Base-by-base conservation (phyloP, 108 stramenopile species). In the Licmophora abbreviata region DNA sequence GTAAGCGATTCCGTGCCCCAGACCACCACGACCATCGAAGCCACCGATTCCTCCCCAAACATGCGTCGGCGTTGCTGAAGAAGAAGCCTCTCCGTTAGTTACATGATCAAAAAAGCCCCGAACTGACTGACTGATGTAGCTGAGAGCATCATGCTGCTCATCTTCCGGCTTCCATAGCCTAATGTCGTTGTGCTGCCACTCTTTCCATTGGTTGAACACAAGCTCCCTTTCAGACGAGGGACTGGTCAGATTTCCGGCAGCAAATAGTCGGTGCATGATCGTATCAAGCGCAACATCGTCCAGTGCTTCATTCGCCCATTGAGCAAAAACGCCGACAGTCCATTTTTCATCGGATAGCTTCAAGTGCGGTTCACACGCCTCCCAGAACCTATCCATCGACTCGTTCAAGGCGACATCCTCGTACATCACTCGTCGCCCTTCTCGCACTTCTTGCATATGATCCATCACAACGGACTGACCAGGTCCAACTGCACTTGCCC, bases 31-130 rank as follows among this genome's bases (percentile, higher is more conserved):
- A 8, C 81, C 81, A 55, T 91, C 89, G 35, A 74, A 58, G 1
- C 83, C 83, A 46, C 84, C 89, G 24, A 91, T 62, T 8, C 89
- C 89, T 29, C 89, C 89, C 66, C 82, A 91, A 18, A 29, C 29
- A 11, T 25, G 21, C 20, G 20, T 10, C 15, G 15, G 3, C 15
- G 15, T 12, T 35, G 34, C 34, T 35, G 9, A 11, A 35, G 34
- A 12, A 35, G 10, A 11, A 35, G 10, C 12, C 9, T 35, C 12
- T 11, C 34, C 34, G 12, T 35, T 35, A 35, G 9, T 35, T 35
- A 11, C 34, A 11, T 35, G 34, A 11, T 35, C 12, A 3, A 41
- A 27, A 27, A 20, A 10, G 18, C 29, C 29, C 10, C 14, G 31
- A 18, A 52, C 51, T n/a, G 52, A 21, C 12, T 36, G 37, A 53